Evolutionary conservation across 1,284 basidiomycete genomes (phyloP), one percentile per base, ranked within the genome.

Genomic region (Vanrija humicola): DNA sequence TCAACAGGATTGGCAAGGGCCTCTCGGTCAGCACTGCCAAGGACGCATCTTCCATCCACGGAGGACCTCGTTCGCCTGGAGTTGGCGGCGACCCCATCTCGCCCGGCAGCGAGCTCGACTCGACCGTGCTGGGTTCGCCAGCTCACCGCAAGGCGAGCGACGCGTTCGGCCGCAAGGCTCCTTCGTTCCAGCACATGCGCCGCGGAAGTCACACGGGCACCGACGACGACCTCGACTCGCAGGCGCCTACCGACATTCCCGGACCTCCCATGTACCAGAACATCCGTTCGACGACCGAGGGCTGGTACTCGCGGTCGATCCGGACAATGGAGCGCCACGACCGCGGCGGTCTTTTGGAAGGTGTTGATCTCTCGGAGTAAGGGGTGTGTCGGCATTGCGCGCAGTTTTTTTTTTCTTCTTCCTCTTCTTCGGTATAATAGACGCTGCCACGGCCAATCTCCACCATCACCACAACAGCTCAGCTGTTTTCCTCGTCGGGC

Each of bases 301-400:
- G 70, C 19, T 71, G 69, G 69, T 67, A 63, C 50, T 53, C 55
- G 45, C 65, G 69, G 46, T 64, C 64, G 39, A 70, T 73, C 66
- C 59, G 64, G 9, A 60, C 65, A 16, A 59, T 73, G 25, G 68
- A 72, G 55, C 51, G 69, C 46, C 50, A 61, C 50, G 65, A 62
- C 55, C 56, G 54, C 29, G 60, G 58, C 12, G 58, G 61, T 39
- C 55, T 65, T n/a, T 56, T 64, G 26, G 54, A 62, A 42, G 59
- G 56, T 40, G 61, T 62, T 44, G 61, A 62, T 46, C 54, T 54
- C 42, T 40, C 39, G 34, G 54, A 56, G 48, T 60, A 54, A 21
- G 39, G 25, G 9, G 40, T 7, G 40, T 6, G 3, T 28, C 28
- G 28, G 28, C 28, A 28, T 34, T 34, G 34, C 34, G 14, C 34